A percentile compares a stretch with the other conserved stretches of the same genome.
phyloP scores from a whole-genome alignment of 345 rosid genomes.

The Eutrema japonicum region DNA sequence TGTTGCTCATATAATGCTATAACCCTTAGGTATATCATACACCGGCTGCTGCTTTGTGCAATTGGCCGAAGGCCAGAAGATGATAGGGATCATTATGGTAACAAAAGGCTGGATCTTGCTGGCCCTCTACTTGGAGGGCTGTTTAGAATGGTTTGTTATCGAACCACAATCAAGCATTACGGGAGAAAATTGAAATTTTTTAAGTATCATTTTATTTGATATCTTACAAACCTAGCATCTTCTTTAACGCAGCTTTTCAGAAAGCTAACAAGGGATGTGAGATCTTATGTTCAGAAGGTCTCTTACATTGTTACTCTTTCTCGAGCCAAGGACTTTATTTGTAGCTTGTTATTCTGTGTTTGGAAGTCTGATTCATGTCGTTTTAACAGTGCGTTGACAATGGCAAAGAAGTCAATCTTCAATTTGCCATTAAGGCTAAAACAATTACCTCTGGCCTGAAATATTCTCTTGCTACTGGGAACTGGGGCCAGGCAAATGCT shows the following conservation, averaged over 20 bases:
- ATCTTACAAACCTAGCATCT: constrained; percentile 14
- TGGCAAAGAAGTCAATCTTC: constrained; percentile 96
- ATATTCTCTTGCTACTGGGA: constrained; percentile 97
- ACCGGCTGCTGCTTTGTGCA: constrained; percentile 92
- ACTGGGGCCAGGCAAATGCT: constrained; percentile 99
- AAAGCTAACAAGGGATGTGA: constrained; percentile 93
- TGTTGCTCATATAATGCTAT: constrained; percentile 25
- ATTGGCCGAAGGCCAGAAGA: constrained; percentile 95
- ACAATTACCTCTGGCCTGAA: constrained; percentile 97
- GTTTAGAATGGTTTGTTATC: constrained; percentile 79
- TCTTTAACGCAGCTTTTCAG: constrained; percentile 78
- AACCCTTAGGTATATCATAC: constrained; percentile 73
- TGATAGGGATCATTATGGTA: constrained; percentile 99
- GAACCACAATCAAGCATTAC: constrained; percentile 7
- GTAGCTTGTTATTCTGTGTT: constrained; percentile 31
- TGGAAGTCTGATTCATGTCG: constrained; percentile 28
- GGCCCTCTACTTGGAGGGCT: constrained; percentile 98
- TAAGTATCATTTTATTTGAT: background rate
- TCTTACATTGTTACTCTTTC: constrained; percentile 32
- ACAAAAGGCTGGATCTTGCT: constrained; percentile 99
- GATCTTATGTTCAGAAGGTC: constrained; percentile 97
- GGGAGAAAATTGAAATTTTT: background rate
- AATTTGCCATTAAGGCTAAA: constrained; percentile 95
- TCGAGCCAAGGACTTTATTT: background rate
- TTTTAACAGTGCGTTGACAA: constrained; percentile 81